A percentile compares a stretch with the other conserved stretches of the same genome.
Conservation (phyloP, 1,284 basidiomycete species). For the Rhodotorula sp. region DNA sequence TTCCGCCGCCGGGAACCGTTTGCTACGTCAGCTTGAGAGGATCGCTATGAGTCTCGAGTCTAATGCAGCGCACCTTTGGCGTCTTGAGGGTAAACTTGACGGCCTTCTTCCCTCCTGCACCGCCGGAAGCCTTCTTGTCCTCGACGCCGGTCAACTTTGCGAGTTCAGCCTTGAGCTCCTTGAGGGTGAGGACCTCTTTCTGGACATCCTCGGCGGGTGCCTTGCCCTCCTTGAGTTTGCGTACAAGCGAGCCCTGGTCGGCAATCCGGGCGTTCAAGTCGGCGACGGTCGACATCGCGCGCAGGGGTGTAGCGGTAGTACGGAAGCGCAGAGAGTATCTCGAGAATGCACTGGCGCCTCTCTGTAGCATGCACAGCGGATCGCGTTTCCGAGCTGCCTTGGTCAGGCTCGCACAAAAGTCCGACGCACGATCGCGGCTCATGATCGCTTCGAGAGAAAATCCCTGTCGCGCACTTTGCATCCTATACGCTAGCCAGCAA, state of each 20-base stretch:
- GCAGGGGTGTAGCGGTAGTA: not conserved
- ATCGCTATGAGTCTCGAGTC: too few species aligned
- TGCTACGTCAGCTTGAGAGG: not conserved
- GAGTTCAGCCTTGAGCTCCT: conserved; percentile 25
- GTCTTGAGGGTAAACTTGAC: conserved; percentile 41
- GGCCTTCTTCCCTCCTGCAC: conserved; percentile 17
- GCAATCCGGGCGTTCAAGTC: conserved; percentile 28
- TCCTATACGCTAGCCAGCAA: too few species aligned
- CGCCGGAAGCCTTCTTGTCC: conserved; percentile 11
- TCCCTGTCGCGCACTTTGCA: too few species aligned
- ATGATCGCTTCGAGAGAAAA: too few species aligned
- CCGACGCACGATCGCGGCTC: not conserved
- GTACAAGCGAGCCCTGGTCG: conserved; percentile 32
- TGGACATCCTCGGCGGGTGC: conserved; percentile 16
- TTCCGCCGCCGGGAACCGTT: not conserved
- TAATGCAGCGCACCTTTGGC: conserved; percentile 24
- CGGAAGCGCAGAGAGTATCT: not conserved
- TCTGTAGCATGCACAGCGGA: not conserved
- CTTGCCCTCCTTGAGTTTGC: conserved; percentile 35
- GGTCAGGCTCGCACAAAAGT: not conserved
- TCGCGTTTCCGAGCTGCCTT: not conserved
- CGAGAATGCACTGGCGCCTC: not conserved
- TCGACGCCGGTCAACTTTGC: conserved; percentile 15
- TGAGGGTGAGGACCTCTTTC: conserved; percentile 15
- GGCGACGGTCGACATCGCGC: conserved; percentile 26